phyloP scores from a whole-genome alignment of 257 asterid species.

The Solanum medicagineum region DNA sequence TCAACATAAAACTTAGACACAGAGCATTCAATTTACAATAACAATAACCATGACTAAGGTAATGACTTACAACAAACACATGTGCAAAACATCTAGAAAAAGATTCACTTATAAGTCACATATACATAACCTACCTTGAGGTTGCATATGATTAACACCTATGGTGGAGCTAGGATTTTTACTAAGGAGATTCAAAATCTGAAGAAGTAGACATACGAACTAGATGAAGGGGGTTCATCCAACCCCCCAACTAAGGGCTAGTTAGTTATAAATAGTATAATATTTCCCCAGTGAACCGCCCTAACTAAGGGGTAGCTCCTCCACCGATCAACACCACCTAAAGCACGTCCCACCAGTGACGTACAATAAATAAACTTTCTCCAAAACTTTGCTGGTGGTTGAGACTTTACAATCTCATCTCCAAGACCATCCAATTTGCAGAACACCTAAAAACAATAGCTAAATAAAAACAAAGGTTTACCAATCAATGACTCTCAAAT shows the following conservation, averaged over 20 bases:
- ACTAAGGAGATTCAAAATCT: too few species aligned
- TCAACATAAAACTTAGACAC: background rate
- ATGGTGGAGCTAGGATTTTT: too few species aligned
- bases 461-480: constrained; percentile 20
- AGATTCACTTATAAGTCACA: background rate
- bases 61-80: background rate
- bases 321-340: constrained; percentile 65
- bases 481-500: background rate
- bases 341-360: constrained; percentile 67
- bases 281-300: too few species aligned
- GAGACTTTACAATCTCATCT: constrained; percentile 64
- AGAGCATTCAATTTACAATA: background rate
- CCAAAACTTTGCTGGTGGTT: constrained; percentile 89
- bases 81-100: background rate
- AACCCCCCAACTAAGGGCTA: too few species aligned
- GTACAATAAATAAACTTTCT: constrained; percentile 89
- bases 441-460: constrained; percentile 50
- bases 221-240: too few species aligned
- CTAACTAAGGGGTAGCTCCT: too few species aligned
- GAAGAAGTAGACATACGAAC: too few species aligned
- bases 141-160: constrained; percentile 30
- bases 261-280: too few species aligned
- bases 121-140: constrained; percentile 48
- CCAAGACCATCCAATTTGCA: constrained; percentile 72
- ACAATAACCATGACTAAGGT: background rate